These are phyloP conservation scores for Aspergillus caelatus DNA, from an alignment of 2,329 filamentous ascomycete species.

Conservation along the genomic window DNA sequence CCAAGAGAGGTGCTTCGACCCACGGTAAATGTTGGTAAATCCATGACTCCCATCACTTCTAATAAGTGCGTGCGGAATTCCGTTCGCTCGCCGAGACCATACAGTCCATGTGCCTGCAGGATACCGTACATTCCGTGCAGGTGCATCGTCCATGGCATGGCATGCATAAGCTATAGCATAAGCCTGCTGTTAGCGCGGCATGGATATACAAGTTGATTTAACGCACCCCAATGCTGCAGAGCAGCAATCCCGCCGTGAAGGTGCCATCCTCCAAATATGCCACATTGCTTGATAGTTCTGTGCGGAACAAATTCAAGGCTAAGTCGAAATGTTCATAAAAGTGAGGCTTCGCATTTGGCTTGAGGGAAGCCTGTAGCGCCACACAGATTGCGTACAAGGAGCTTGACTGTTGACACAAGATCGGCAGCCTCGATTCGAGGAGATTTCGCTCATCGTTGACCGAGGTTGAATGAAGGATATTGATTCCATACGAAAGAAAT, in stretches of 20 bases:
- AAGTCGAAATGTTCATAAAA: slow-evolving; percentile 34
- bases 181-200: not conserved
- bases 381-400: slow-evolving; percentile 34
- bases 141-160: slow-evolving; percentile 35
- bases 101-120: slow-evolving; percentile 23
- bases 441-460: slow-evolving; percentile 20
- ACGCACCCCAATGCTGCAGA: slow-evolving; percentile 37
- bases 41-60: slow-evolving; percentile 38
- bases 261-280: slow-evolving; percentile 30
- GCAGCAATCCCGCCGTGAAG: slow-evolving; percentile 31
- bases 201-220: not conserved
- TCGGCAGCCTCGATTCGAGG: slow-evolving; percentile 22
- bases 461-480: slow-evolving; percentile 31
- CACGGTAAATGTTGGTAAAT: slow-evolving; percentile 29
- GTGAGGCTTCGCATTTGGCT: slow-evolving; percentile 10
- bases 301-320: slow-evolving; percentile 30
- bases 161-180: slow-evolving; percentile 29
- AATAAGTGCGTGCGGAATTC: slow-evolving; percentile 29
- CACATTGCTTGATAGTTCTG: slow-evolving; percentile 27
- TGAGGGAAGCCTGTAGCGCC: slow-evolving; percentile 30
- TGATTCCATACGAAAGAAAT: slow-evolving; percentile 28
- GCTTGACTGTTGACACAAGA: slow-evolving; percentile 27
- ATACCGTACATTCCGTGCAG: slow-evolving; percentile 37
- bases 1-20: slow-evolving; percentile 30
- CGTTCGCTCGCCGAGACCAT: not conserved